These are phyloP conservation scores for Mallotus repandus DNA, from an alignment of 441 rosid genomes.

Conservation along the genomic window DNA sequence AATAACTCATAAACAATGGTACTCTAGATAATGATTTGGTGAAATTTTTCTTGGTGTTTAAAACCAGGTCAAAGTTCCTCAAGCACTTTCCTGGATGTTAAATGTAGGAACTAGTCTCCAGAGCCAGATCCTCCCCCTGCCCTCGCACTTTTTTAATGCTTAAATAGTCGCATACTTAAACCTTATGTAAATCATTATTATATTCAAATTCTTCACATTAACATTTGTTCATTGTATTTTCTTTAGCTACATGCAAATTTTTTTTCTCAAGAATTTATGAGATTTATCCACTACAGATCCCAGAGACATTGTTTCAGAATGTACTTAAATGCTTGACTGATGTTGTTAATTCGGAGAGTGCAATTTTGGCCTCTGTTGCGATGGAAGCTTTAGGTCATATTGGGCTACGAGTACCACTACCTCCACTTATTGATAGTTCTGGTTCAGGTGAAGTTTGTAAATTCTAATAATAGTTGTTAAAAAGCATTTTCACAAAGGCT, in stretches of 20 bases:
- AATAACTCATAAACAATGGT: background rate
- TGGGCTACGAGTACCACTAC: slow-evolving; percentile 70
- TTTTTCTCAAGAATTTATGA: slow-evolving; percentile 11
- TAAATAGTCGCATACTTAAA: background rate
- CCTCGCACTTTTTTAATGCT: background rate
- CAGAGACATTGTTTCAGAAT: slow-evolving; percentile 56
- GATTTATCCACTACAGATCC: slow-evolving; percentile 46
- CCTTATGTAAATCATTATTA: background rate
- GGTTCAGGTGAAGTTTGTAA: slow-evolving; percentile 57
- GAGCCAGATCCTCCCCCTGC: background rate
- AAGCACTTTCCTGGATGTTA: background rate
- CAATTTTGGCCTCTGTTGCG: slow-evolving; percentile 80
- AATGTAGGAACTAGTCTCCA: background rate
- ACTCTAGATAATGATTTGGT: no score
- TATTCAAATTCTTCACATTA: background rate
- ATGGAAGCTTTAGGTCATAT: slow-evolving; percentile 98
- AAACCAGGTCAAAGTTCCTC: no score
- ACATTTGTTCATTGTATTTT: background rate
- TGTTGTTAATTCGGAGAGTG: slow-evolving; percentile 66
- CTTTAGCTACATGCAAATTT: background rate
- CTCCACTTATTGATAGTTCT: slow-evolving; percentile 53
- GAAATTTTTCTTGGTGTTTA: no score
- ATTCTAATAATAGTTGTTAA: slow-evolving; percentile 12
- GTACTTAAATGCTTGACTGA: slow-evolving; percentile 69
- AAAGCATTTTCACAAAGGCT: slow-evolving; percentile 13